phyloP scores from a whole-genome alignment of 2,329 filamentous ascomycete species.

The Alternaria viburni region DNA sequence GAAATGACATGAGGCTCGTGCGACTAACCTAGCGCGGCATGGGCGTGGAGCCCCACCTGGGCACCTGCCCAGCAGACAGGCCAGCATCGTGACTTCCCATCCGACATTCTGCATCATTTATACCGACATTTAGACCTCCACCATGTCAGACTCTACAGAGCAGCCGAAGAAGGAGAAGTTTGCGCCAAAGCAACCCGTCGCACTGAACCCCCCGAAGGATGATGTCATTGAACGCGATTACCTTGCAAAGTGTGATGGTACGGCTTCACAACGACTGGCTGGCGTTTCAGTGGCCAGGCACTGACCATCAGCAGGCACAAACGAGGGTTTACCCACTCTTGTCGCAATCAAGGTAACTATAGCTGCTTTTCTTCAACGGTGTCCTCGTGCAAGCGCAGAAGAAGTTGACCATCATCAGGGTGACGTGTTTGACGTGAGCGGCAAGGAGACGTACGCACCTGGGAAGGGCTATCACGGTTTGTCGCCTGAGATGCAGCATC shows the following conservation, averaged over 20 bases:
- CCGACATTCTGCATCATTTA: slow-evolving; percentile 3
- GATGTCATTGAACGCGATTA: slow-evolving; percentile 84
- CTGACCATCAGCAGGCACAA: slow-evolving; percentile 59
- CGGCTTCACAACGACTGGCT: slow-evolving; percentile 31
- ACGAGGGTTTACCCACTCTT: slow-evolving; percentile 65
- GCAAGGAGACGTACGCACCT: slow-evolving; percentile 84
- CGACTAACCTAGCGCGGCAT: slow-evolving; percentile 9
- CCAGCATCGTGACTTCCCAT: slow-evolving; percentile 10
- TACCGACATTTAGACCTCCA: slow-evolving; percentile 7
- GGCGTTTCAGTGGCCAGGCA: background rate
- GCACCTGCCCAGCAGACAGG: slow-evolving; percentile 1
- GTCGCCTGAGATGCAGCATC: slow-evolving; percentile 29
- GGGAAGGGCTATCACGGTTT: slow-evolving; percentile 85
- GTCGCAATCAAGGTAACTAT: slow-evolving; percentile 63
- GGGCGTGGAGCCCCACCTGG: slow-evolving; percentile 24
- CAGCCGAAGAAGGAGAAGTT: slow-evolving; percentile 63
- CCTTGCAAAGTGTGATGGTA: slow-evolving; percentile 83
- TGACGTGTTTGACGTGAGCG: slow-evolving; percentile 90
- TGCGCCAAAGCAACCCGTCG: slow-evolving; percentile 77
- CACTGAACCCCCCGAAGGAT: slow-evolving; percentile 83
- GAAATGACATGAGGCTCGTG: slow-evolving; percentile 1
- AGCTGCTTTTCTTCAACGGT: background rate
- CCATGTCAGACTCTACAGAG: slow-evolving; percentile 42
- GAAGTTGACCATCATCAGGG: slow-evolving; percentile 62
- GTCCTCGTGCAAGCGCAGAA: background rate